Evolutionary conservation across 208 protist genomes (phyloP).

Genomic region (Herpetomonas samuelpessoai): DNA sequence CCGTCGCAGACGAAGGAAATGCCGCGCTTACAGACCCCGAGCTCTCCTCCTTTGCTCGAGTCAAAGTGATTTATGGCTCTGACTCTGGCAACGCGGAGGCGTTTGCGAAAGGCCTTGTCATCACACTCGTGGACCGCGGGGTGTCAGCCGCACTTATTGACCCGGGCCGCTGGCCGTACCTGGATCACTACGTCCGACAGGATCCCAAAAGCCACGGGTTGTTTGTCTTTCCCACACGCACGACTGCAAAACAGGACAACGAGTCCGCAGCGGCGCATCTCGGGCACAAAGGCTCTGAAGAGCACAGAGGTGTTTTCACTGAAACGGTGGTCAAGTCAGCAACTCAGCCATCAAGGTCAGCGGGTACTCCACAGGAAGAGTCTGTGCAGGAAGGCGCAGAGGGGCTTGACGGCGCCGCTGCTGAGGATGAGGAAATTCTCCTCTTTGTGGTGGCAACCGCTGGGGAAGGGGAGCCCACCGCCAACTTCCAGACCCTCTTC

Average conservation of each 20-base stretch:
- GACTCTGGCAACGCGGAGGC: conserved; percentile 67
- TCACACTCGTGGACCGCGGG: conserved; percentile 44
- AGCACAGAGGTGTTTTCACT: no score
- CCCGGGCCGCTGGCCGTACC: conserved; percentile 47
- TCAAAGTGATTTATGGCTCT: conserved; percentile 71
- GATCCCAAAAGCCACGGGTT: not conserved
- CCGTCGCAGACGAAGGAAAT: not conserved
- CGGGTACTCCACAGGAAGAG: conserved; percentile 10
- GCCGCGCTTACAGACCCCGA: not conserved
- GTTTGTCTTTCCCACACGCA: not conserved
- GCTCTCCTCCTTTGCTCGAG: conserved; percentile 7
- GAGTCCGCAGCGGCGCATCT: not conserved
- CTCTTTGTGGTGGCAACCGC: conserved; percentile 68
- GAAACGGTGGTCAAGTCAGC: not conserved
- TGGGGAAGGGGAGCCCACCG: conserved; percentile 65
- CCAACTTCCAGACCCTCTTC: conserved; percentile 58
- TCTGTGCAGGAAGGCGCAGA: conserved; percentile 1
- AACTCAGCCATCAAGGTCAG: not conserved
- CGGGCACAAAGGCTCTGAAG: no score
- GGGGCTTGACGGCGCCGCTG: not conserved
- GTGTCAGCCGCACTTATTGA: conserved; percentile 53
- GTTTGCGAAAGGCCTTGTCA: conserved; percentile 55
- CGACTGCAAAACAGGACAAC: not conserved
- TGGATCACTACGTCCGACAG: conserved; percentile 31
- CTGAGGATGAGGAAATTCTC: conserved; percentile 17